A percentile compares a stretch with the other conserved stretches of the same genome.
These are phyloP conservation scores for Papiliotrema laurentii DNA, from an alignment of 1,284 basidiomycete genomes.

Conservation along the genomic window DNA sequence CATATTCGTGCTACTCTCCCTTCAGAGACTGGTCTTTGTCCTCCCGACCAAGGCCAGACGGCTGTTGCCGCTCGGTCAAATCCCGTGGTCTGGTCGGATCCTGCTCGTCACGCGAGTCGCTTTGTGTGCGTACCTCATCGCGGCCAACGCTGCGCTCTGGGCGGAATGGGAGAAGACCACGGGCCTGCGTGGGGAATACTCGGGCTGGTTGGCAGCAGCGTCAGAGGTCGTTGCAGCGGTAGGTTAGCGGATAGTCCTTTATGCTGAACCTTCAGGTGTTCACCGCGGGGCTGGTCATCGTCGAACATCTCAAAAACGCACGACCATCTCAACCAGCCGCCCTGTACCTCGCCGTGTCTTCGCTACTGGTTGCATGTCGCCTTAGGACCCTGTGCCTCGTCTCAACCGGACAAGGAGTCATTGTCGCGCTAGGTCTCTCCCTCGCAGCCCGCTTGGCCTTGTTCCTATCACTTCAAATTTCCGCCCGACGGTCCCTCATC, in stretches of 20 bases:
- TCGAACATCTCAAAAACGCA: constrained; percentile 9
- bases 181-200: constrained; percentile 5
- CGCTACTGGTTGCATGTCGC: constrained; percentile 8
- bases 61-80: constrained; percentile 3
- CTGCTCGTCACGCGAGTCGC: background rate
- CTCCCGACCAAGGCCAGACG: background rate
- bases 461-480: constrained; percentile 15
- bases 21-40: background rate
- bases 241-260: constrained; percentile 1
- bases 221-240: constrained; percentile 9
- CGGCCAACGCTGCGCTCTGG: background rate
- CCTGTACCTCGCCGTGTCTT: constrained; percentile 14
- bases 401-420: background rate
- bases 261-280: background rate
- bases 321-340: constrained; percentile 14
- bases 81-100: background rate
- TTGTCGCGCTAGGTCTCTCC: constrained; percentile 1
- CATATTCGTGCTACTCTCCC: constrained; percentile 4
- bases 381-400: constrained; percentile 10
- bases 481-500: constrained; percentile 6
- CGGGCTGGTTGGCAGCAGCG: background rate
- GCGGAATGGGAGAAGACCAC: constrained; percentile 2
- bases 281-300: constrained; percentile 1
- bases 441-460: constrained; percentile 5
- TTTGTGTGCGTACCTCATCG: background rate